phyloP scores from a whole-genome alignment of 768 basidiomycete species.

The Cyclocybe aegerita region DNA sequence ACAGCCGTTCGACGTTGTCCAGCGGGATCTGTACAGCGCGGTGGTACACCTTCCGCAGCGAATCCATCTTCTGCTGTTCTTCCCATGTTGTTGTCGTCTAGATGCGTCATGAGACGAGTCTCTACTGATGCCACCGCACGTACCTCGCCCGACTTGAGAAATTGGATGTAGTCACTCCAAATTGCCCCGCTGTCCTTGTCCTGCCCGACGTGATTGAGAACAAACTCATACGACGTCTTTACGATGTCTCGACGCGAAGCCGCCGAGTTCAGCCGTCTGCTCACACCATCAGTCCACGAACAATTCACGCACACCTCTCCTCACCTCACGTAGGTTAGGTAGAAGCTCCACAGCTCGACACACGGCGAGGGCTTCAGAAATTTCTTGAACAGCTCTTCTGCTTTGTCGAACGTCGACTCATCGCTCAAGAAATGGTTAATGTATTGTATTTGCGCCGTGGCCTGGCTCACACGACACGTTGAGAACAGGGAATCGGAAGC shows the following conservation, averaged over 20 bases:
- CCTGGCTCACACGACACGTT: slow-evolving; percentile 40
- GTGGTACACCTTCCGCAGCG: slow-evolving; percentile 88
- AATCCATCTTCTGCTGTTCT: slow-evolving; percentile 93
- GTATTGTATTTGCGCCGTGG: slow-evolving; percentile 82
- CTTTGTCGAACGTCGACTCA: slow-evolving; percentile 66
- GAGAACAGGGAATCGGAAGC: slow-evolving; percentile 2
- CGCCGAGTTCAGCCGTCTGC: slow-evolving; percentile 66
- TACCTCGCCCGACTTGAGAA: slow-evolving; percentile 79
- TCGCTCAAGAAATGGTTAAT: slow-evolving; percentile 72
- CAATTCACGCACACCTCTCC: slow-evolving; percentile 25
- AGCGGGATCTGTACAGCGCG: slow-evolving; percentile 93
- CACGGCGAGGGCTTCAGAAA: slow-evolving; percentile 84
- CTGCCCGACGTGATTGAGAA: slow-evolving; percentile 82
- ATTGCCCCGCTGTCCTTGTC: slow-evolving; percentile 92
- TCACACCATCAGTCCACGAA: slow-evolving; percentile 10
- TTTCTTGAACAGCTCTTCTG: slow-evolving; percentile 86
- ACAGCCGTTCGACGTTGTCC: slow-evolving; percentile 88
- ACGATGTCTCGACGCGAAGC: slow-evolving; percentile 74
- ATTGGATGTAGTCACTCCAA: slow-evolving; percentile 93
- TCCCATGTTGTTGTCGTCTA: slow-evolving; percentile 88
- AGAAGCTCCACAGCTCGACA: slow-evolving; percentile 91
- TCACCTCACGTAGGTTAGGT: slow-evolving; percentile 89
- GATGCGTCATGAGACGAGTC: background rate
- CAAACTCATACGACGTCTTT: slow-evolving; percentile 90
- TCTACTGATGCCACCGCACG: slow-evolving; percentile 18